These are phyloP conservation scores for Aspergillus sojae DNA, from an alignment of 2,329 filamentous ascomycete species.

Conservation along the genomic window DNA sequence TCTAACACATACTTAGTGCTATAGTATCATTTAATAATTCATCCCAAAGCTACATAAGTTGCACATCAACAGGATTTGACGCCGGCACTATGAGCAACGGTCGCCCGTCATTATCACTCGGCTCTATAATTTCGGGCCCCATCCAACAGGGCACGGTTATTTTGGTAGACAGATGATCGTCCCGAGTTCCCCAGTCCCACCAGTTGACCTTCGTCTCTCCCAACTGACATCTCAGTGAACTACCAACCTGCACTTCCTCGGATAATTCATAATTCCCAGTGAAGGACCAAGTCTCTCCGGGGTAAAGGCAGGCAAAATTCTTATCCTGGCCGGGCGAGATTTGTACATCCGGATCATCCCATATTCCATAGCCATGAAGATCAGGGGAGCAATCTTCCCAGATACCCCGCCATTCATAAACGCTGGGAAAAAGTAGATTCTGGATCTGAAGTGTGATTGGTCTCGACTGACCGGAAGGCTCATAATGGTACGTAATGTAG, in stretches of 20 bases:
- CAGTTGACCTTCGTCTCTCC: background rate
- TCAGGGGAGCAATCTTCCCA: background rate
- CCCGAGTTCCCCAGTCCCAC: background rate
- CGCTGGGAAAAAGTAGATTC: background rate
- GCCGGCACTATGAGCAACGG: background rate
- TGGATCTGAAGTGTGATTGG: background rate
- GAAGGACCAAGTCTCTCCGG: background rate
- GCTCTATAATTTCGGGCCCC: background rate
- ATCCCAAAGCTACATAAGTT: no score
- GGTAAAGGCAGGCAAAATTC: background rate
- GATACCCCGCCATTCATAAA: background rate
- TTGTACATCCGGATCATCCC: background rate
- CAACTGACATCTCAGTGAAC: background rate
- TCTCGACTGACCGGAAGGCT: background rate
- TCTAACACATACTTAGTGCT: no score
- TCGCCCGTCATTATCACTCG: background rate
- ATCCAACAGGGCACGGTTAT: background rate
- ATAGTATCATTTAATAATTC: no score
- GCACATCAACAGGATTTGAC: background rate
- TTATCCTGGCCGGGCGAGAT: background rate
- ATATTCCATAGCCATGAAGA: background rate
- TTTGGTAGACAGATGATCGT: background rate
- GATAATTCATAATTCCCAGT: background rate
- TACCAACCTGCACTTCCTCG: background rate
- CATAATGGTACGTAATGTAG: background rate